phyloP scores from a whole-genome alignment of 192 early-diverging fungal species.

The Backusella westeae region DNA sequence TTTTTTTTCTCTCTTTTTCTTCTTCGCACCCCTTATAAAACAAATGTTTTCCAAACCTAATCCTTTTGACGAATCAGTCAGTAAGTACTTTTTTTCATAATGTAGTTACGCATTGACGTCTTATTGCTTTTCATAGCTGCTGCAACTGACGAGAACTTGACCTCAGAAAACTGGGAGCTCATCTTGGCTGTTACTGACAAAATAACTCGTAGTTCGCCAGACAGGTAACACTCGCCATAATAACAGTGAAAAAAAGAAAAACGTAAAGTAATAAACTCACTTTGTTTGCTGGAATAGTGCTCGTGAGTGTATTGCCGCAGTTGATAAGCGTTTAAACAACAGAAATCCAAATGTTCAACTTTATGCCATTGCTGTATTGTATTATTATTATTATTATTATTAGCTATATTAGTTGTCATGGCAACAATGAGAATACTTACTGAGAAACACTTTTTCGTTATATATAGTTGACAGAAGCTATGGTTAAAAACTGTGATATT shows the following conservation, averaged over 20 bases:
- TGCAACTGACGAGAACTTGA: conserved; percentile 91
- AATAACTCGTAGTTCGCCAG: conserved; percentile 46
- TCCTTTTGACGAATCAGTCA: conserved; percentile 52
- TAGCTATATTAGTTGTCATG: neutral
- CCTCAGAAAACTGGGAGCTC: conserved; percentile 91
- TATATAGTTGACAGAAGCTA: conserved; percentile 71
- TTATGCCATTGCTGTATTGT: conserved; percentile 58
- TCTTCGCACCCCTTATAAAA: neutral
- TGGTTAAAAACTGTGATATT: conserved; percentile 89
- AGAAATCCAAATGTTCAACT: conserved; percentile 84
- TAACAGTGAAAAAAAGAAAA: neutral
- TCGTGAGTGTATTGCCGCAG: conserved; percentile 62
- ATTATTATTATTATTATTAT: neutral
- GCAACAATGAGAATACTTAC: neutral
- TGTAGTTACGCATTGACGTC: neutral
- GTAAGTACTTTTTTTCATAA: conserved; percentile 34
- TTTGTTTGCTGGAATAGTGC: conserved; percentile 44
- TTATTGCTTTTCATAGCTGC: conserved; percentile 44
- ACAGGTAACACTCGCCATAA: conserved; percentile 36
- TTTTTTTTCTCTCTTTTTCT: neutral
- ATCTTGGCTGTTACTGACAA: conserved; percentile 74
- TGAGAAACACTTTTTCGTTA: neutral
- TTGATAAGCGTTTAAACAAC: conserved; percentile 69
- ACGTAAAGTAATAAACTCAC: neutral
- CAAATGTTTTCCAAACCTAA: conserved; percentile 50